phyloP scores from a whole-genome alignment of 805 yeast species.

The Saturnispora ahearnii region DNA sequence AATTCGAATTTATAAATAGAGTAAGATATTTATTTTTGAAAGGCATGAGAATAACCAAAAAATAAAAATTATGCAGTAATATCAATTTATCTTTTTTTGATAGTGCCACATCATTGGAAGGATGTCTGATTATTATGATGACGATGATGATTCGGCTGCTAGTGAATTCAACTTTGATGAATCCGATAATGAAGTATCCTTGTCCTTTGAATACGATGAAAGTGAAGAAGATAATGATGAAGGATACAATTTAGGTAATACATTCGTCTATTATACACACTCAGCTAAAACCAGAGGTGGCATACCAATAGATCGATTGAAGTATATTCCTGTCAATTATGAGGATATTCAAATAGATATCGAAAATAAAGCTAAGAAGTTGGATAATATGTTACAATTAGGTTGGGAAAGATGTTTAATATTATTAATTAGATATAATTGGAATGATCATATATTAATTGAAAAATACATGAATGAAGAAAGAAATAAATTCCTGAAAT shows the following conservation, averaged over 20 bases:
- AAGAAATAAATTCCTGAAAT: slow-evolving; percentile 22
- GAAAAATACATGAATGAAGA: slow-evolving; percentile 42
- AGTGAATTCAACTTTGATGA: neutral
- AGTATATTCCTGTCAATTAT: slow-evolving; percentile 20
- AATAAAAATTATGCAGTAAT: too few relatives aligned
- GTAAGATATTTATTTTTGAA: neutral
- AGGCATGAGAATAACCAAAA: too few relatives aligned
- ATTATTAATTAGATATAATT: slow-evolving; percentile 39
- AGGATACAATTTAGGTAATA: slow-evolving; percentile 2
- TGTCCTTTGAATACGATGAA: slow-evolving; percentile 11
- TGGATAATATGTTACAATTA: slow-evolving; percentile 31
- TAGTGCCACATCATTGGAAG: neutral
- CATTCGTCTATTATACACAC: slow-evolving; percentile 14
- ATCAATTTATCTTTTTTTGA: neutral
- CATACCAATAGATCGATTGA: slow-evolving; percentile 23
- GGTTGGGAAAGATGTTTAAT: slow-evolving; percentile 33
- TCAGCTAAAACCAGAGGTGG: slow-evolving; percentile 17
- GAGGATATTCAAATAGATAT: slow-evolving; percentile 27
- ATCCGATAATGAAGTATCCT: neutral
- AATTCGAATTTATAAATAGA: slow-evolving; percentile 46
- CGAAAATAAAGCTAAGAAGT: slow-evolving; percentile 24
- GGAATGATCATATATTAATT: slow-evolving; percentile 52
- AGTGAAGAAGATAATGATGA: slow-evolving; percentile 20
- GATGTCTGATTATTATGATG: slow-evolving; percentile 5
- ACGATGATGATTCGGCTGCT: slow-evolving; percentile 8